A percentile compares a stretch with the other conserved stretches of the same genome.
phyloP scores from a whole-genome alignment of 2,329 filamentous ascomycete genomes.

The Metarhizium humberi region DNA sequence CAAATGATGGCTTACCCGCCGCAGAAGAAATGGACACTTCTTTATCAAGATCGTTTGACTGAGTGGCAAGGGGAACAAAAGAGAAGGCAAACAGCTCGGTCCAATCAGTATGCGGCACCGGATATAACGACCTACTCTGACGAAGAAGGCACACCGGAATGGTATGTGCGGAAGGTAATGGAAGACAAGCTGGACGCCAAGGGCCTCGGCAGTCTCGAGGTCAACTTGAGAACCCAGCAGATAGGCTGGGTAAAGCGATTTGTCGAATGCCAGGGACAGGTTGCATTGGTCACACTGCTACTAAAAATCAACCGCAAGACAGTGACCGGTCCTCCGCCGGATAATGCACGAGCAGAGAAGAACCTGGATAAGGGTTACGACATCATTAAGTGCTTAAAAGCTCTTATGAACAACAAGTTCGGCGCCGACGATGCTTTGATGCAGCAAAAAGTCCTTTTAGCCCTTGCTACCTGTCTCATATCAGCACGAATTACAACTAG shows the following conservation, averaged over 20 bases:
- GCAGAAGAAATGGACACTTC: slow-evolving; percentile 93
- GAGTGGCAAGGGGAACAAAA: slow-evolving; percentile 95
- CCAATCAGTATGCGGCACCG: slow-evolving; percentile 59
- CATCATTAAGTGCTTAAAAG: slow-evolving; percentile 95
- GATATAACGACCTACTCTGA: slow-evolving; percentile 72
- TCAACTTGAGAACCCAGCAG: slow-evolving; percentile 90
- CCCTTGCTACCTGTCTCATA: slow-evolving; percentile 76
- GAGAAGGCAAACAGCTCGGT: slow-evolving; percentile 63
- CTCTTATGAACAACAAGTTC: slow-evolving; percentile 98
- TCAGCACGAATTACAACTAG: slow-evolving; percentile 84
- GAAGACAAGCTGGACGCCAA: slow-evolving; percentile 90
- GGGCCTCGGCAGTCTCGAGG: slow-evolving; percentile 83
- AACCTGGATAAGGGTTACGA: slow-evolving; percentile 90
- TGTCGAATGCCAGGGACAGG: slow-evolving; percentile 93
- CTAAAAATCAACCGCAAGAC: slow-evolving; percentile 88
- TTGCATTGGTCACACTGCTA: slow-evolving; percentile 88
- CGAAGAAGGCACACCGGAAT: slow-evolving; percentile 93
- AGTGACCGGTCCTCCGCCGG: slow-evolving; percentile 59
- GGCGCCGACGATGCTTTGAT: slow-evolving; percentile 89
- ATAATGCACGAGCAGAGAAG: slow-evolving; percentile 54
- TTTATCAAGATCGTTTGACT: slow-evolving; percentile 88
- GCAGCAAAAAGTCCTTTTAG: slow-evolving; percentile 83
- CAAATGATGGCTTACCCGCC: slow-evolving; percentile 96
- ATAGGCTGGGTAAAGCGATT: slow-evolving; percentile 97
- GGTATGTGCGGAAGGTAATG: slow-evolving; percentile 96